Evolutionary conservation across 1,284 basidiomycete genomes (phyloP).

Genomic region (Leucoagaricus sp.): DNA sequence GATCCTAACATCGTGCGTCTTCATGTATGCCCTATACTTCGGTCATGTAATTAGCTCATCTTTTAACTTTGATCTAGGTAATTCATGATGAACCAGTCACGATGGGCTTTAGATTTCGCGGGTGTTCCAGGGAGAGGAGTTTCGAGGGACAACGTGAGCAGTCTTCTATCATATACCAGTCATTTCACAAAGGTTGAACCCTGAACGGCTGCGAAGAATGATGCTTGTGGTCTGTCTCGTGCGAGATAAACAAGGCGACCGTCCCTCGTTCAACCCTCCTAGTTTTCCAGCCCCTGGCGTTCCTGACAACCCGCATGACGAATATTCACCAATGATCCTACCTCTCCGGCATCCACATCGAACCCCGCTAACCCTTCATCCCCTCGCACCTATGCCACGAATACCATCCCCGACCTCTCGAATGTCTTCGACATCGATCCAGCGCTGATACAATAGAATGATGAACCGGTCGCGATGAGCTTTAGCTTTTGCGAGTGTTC

Average conservation of each 20-base stretch:
- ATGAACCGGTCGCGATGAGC: no score
- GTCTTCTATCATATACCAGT: background rate
- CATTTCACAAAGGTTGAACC: conserved; percentile 2
- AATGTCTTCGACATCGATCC: conserved; percentile 43
- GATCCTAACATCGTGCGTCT: conserved; percentile 82
- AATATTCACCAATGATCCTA: conserved; percentile 19
- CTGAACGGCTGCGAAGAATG: conserved; percentile 8
- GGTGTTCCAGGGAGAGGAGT: conserved; percentile 79
- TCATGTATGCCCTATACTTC: background rate
- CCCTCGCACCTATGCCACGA: background rate
- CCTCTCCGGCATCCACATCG: conserved; percentile 19
- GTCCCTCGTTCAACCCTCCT: conserved; percentile 15
- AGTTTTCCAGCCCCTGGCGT: conserved; percentile 64
- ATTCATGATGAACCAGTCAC: conserved; percentile 84
- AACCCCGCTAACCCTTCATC: conserved; percentile 29
- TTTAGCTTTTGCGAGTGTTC: conserved; percentile 75
- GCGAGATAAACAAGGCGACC: background rate
- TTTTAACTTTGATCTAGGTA: conserved; percentile 47
- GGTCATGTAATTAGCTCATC: background rate
- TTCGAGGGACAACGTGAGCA: conserved; percentile 81
- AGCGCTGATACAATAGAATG: conserved; percentile 53
- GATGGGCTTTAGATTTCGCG: conserved; percentile 83
- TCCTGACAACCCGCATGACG: conserved; percentile 20
- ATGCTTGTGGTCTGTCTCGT: conserved; percentile 8
- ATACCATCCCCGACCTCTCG: conserved; percentile 13